Evolutionary conservation across 495 filamentous ascomycete genomes (phyloP).

Genomic region (Pyrenula aspistea): DNA sequence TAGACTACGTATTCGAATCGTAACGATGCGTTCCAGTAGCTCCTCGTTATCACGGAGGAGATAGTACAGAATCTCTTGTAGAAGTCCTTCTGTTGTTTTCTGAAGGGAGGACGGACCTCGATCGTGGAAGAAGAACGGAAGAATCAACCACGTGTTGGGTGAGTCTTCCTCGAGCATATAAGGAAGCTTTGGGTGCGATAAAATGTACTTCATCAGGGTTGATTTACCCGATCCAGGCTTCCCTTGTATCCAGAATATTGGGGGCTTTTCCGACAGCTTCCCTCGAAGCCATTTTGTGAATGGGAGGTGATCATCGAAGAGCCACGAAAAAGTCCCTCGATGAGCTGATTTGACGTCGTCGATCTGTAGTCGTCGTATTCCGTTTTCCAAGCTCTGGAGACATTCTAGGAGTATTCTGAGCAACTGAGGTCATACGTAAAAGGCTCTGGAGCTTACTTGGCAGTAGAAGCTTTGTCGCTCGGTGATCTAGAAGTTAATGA

Average conservation of each 20-base stretch:
- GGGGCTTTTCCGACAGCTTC: background rate
- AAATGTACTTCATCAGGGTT: constrained; percentile 5
- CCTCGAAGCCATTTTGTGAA: constrained; percentile 3
- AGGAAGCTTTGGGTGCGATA: background rate
- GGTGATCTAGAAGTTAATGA: no score
- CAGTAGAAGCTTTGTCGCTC: no score
- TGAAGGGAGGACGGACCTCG: constrained; percentile 1
- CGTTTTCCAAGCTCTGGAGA: no score
- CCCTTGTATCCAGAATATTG: constrained; percentile 5
- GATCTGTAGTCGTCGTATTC: constrained; percentile 3
- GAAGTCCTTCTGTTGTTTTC: constrained; percentile 1
- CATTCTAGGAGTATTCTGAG: no score
- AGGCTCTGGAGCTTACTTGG: no score
- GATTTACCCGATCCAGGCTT: no score
- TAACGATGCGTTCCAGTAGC: no score
- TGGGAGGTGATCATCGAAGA: background rate
- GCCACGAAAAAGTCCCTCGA: constrained; percentile 1
- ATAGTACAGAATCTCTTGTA: constrained; percentile 3
- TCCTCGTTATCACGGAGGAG: background rate
- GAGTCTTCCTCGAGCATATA: background rate
- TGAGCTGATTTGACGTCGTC: constrained; percentile 1
- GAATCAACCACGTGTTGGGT: background rate
- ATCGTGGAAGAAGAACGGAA: constrained; percentile 2
- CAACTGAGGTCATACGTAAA: no score
- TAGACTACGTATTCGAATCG: no score